Base-by-base conservation (phyloP, 306 rosid genomes). In the Vigna unguiculata region DNA sequence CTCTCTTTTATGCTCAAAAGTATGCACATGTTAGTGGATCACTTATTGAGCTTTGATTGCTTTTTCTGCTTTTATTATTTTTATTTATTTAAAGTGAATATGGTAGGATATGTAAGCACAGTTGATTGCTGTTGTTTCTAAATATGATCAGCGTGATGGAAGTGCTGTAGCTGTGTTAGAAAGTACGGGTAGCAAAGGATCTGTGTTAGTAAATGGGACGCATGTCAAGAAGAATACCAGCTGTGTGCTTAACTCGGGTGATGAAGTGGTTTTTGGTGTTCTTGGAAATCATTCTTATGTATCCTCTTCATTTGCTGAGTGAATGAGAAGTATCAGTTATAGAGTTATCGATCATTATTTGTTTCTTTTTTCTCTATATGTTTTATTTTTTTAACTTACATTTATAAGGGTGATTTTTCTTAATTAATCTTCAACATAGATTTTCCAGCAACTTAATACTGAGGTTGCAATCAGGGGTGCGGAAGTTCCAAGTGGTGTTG, bases 251-350 rank as follows among this genome's bases (percentile, higher is more conserved):
- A 87, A 80, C 79, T 87, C 98, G 21, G 98, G 98, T 52, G 98
- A 93, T 78, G 98, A 93, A 79, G 88, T 93, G 81, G 83, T 86
- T 60, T 89, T 93, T 66, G 96, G 92, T 60, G 59, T 81, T 49
- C 61, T 85, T 65, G 94, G 96, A 59, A 90, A 80, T 83, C 86
- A 93, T 77, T 88, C 94, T 71, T 93, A 93, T 79, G 98, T 93
- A 93, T 93, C 98, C 96, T 87, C 86, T 72, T 58, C 53, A 54
- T n/a, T 28, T n/a, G 24, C 57, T 71, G 17, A 40, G 21, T 54
- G 58, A 41, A 58, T 68, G 62, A 57, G n/a, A 60, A 57, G 14
- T 70, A 10, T 21, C 36, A 15, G 17, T 43, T 41, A 28, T 30
- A 41, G 25, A 28, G 15, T 32, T 45, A 45, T 19, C 81, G 32